phyloP scores from a whole-genome alignment of 495 filamentous ascomycete species.

The Neurospora africana region DNA sequence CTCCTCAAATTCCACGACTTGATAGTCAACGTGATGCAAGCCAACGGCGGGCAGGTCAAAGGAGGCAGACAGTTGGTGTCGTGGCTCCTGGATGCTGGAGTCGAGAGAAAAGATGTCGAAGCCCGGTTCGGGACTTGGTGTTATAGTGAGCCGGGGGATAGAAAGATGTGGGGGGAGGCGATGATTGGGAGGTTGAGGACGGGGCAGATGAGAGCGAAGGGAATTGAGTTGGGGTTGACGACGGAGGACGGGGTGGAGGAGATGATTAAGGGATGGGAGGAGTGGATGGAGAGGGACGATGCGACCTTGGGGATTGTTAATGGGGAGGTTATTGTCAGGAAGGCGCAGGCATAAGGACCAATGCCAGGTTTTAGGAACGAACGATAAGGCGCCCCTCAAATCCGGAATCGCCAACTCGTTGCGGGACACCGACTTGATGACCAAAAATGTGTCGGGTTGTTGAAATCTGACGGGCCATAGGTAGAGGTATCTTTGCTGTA shows the following conservation, averaged over 20 bases:
- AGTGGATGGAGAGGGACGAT: slow-evolving; percentile 28
- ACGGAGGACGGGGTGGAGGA: slow-evolving; percentile 29
- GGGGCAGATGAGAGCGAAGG: slow-evolving; percentile 23
- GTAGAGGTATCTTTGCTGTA: too few relatives aligned
- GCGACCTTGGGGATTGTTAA: slow-evolving; percentile 27
- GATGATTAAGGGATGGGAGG: slow-evolving; percentile 33
- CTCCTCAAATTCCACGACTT: slow-evolving; percentile 26
- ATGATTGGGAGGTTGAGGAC: slow-evolving; percentile 20
- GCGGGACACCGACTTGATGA: too few relatives aligned
- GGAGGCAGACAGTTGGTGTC: slow-evolving; percentile 30
- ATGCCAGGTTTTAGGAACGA: background rate
- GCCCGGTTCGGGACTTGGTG: slow-evolving; percentile 27
- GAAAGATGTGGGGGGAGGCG: slow-evolving; percentile 24
- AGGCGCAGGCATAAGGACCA: background rate
- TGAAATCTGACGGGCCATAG: too few relatives aligned
- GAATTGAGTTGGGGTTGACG: slow-evolving; percentile 22
- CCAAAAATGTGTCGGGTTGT: too few relatives aligned
- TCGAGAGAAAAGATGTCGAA: slow-evolving; percentile 23
- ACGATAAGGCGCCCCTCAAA: too few relatives aligned
- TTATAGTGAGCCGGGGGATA: slow-evolving; percentile 26
- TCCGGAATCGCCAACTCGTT: too few relatives aligned
- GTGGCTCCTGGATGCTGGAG: slow-evolving; percentile 34
- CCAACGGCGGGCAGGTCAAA: slow-evolving; percentile 20
- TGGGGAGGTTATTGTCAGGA: slow-evolving; percentile 32
- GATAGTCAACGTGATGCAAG: slow-evolving; percentile 15